Base-by-base conservation (phyloP, 108 stramenopile genomes). In the Conticribra guillardii region DNA sequence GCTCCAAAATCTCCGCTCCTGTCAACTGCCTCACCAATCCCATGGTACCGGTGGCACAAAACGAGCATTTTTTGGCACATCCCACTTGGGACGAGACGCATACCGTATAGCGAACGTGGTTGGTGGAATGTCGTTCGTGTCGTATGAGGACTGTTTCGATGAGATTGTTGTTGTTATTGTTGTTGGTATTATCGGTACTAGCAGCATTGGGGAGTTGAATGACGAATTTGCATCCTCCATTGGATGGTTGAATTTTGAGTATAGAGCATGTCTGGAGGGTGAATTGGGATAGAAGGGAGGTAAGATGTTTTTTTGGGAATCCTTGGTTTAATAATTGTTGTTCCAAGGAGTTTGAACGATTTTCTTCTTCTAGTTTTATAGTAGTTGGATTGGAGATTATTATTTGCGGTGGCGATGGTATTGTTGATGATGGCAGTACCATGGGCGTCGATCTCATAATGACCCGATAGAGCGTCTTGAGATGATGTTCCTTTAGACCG, bases 31-130 rank as follows among this genome's bases (percentile, higher is more conserved):
- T 72, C 15, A 34, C 33, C 16, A 80, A 45, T 27, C 85, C 85
- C 79, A 85, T 85, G 18, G 82, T 85, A 14, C 85, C 85, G 11
- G 85, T 85, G 1, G 65, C 79, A 64, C 85, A 85, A 64, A 85
- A 85, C 14, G 58, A 28, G 52, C 85, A 85, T n/a, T 67, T 79
- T 54, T 72, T 71, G 1, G 81, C 81, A 67, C 85, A 85, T 26
- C 85, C 85, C 19, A 82, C 60, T 54, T 85, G 85, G 33, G 74
- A 76, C 14, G 82, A 82, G 21, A 85, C 74, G 63, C 85, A 85
- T 19, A 80, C 81, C 21, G 76, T 77, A 62, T 70, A 77, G 0
- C 76, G 50, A 19, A 37, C 58, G 23, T 48, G 28, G 41, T 47
- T 60, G 44, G 30, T 63, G 28, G n/a, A n/a, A n/a, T 45, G 29